Percentiles rank a stretch among this genome's conserved stretches.
Conservation (phyloP, 805 yeast genomes). For the Spathaspora girioi region DNA sequence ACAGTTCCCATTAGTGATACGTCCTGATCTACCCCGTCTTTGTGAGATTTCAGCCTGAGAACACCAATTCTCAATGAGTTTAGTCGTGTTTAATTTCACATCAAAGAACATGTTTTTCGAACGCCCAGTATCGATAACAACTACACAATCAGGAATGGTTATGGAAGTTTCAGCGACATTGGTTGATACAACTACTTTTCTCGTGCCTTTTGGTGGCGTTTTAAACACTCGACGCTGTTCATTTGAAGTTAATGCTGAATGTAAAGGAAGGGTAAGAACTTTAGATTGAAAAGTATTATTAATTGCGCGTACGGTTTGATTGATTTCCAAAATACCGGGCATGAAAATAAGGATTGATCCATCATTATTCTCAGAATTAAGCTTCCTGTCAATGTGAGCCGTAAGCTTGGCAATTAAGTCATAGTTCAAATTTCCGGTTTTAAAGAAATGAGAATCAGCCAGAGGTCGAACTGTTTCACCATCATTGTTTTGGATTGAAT, state of each 20-base stretch:
- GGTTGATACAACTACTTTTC: conserved; percentile 86
- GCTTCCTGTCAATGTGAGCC: conserved; percentile 45
- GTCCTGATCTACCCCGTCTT: conserved; percentile 97
- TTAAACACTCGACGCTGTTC: conserved; percentile 80
- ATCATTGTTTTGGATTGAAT: conserved; percentile 42
- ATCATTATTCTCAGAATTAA: conserved; percentile 33
- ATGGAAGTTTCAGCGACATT: conserved; percentile 97
- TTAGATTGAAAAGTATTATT: conserved; percentile 15
- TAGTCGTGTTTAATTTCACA: conserved; percentile 61
- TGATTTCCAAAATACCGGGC: conserved; percentile 90
- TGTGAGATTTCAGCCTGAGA: conserved; percentile 88
- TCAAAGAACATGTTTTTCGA: conserved; percentile 78
- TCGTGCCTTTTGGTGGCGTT: conserved; percentile 44
- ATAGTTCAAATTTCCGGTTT: conserved; percentile 67
- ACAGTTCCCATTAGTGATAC: conserved; percentile 80
- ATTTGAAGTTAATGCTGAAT: conserved; percentile 78
- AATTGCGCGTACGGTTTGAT: conserved; percentile 50
- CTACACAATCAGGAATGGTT: conserved; percentile 93
- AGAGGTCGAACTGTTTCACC: conserved; percentile 48
- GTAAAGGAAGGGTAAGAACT: conserved; percentile 63
- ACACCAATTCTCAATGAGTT: conserved; percentile 77
- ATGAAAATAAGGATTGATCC: conserved; percentile 84
- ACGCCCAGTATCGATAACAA: conserved; percentile 83
- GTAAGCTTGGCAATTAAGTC: conserved; percentile 63
- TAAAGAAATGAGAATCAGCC: conserved; percentile 64